Conservation (phyloP, 805 yeast species). For the Teunomyces tritomae region DNA sequence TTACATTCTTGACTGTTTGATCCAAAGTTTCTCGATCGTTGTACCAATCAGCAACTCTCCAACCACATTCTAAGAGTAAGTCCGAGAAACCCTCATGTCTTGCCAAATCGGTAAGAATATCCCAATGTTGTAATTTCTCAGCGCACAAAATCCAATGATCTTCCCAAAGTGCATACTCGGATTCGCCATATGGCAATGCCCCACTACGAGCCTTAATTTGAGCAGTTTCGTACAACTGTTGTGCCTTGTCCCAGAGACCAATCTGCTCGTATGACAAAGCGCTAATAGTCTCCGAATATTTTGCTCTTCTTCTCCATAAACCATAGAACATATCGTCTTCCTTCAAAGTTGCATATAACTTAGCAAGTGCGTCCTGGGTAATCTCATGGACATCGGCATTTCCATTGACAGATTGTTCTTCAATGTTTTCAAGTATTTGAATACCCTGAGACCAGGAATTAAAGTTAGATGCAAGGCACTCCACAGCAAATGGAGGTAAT, state of each 20-base stretch:
- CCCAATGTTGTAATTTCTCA: slow-evolving; percentile 97
- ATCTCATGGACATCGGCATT: slow-evolving; percentile 77
- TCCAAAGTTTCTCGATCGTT: slow-evolving; percentile 92
- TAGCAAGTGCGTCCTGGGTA: slow-evolving; percentile 86
- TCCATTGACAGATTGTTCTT: slow-evolving; percentile 53
- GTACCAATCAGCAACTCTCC: slow-evolving; percentile 99
- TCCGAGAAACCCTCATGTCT: slow-evolving; percentile 98
- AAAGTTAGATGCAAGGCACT: slow-evolving; percentile 81
- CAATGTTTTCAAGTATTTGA: slow-evolving; percentile 74
- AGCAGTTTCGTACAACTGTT: slow-evolving; percentile 91
- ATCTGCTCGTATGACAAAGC: slow-evolving; percentile 93
- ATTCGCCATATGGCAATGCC: slow-evolving; percentile 89
- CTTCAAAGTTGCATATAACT: slow-evolving; percentile 80
- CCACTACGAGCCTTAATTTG: slow-evolving; percentile 96
- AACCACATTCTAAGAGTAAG: slow-evolving; percentile 92
- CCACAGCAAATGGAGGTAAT: slow-evolving; percentile 90
- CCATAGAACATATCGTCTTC: slow-evolving; percentile 98
- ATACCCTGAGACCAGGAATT: slow-evolving; percentile 91
- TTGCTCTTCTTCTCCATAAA: slow-evolving; percentile 94
- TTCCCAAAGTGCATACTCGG: slow-evolving; percentile 96
- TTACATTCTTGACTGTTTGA: slow-evolving; percentile 89
- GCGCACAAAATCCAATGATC: slow-evolving; percentile 98
- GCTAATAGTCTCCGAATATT: slow-evolving; percentile 87
- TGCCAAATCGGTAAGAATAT: slow-evolving; percentile 90
- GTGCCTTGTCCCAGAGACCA: slow-evolving; percentile 93